Conservation (phyloP, 441 rosid species). For the Populus tomentosa region DNA sequence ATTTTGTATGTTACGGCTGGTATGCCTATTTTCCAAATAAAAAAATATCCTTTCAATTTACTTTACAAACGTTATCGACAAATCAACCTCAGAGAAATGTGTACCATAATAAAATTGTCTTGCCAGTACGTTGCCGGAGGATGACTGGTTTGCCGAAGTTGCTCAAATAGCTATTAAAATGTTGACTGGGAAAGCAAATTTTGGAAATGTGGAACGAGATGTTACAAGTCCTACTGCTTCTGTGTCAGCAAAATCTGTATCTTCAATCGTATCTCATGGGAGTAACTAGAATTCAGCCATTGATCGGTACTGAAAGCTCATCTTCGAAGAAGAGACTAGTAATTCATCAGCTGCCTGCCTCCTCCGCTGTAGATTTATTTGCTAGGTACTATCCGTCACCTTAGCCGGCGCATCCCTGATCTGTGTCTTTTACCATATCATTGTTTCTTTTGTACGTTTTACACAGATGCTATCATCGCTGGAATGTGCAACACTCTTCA, state of each 20-base stretch:
- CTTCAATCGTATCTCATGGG: conserved; percentile 59
- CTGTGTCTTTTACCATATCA: too few relatives aligned
- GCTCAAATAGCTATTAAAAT: conserved; percentile 78
- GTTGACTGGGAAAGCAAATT: conserved; percentile 55
- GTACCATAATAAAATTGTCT: not conserved
- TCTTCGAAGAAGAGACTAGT: not conserved
- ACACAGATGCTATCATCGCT: too few relatives aligned
- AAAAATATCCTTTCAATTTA: not conserved
- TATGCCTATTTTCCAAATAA: too few relatives aligned
- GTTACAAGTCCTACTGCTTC: conserved; percentile 59
- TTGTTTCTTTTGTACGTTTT: too few relatives aligned
- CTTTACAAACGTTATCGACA: not conserved
- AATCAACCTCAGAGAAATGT: not conserved
- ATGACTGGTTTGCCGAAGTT: conserved; percentile 84
- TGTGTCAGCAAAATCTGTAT: conserved; percentile 39
- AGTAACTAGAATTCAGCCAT: conserved; percentile 32
- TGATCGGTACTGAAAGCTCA: not conserved
- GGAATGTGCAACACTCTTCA: too few relatives aligned
- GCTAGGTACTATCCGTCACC: too few relatives aligned
- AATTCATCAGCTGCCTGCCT: not conserved
- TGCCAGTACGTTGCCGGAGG: conserved; percentile 75
- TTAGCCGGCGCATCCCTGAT: too few relatives aligned
- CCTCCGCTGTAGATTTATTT: too few relatives aligned
- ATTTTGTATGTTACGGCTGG: not conserved
- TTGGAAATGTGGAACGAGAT: conserved; percentile 47